Evolutionary conservation across 495 filamentous ascomycete species (phyloP).

Genomic region (Penicillium riverlandense): DNA sequence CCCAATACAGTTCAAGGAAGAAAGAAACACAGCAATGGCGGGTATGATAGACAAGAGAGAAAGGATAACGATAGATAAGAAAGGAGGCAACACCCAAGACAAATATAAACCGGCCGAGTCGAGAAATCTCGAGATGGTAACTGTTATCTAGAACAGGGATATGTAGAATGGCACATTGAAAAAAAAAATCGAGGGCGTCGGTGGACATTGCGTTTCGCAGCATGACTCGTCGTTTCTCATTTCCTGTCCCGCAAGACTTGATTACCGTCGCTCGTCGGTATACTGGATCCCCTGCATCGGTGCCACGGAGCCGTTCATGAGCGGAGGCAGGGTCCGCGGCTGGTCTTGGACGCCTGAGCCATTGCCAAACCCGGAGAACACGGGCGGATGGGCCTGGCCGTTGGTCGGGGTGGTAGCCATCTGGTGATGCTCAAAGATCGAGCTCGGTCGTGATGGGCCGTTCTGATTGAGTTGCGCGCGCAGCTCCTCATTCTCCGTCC

Average conservation of each 20-base stretch:
- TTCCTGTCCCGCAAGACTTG: conserved; percentile 1
- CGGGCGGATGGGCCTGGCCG: conserved; percentile 25
- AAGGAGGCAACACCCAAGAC: conserved; percentile 1
- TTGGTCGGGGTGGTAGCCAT: conserved; percentile 31
- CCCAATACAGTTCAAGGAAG: conserved; percentile 2
- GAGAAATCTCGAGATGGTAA: too few relatives aligned
- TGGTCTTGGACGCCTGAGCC: conserved; percentile 33
- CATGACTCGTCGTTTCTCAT: conserved; percentile 26
- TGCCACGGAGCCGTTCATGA: conserved; percentile 43
- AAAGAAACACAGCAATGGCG: conserved; percentile 8
- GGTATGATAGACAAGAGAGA: conserved; percentile 18
- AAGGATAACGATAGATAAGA: background rate
- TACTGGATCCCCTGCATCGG: conserved; percentile 54
- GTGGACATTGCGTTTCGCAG: conserved; percentile 9
- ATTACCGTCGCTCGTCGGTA: conserved; percentile 41
- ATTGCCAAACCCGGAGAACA: conserved; percentile 27
- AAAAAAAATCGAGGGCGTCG: conserved; percentile 6
- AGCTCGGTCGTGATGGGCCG: conserved; percentile 33
- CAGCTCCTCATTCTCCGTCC: conserved; percentile 43
- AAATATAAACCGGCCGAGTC: background rate
- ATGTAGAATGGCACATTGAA: conserved; percentile 13
- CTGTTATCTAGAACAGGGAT: conserved; percentile 15
- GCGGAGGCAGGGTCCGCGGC: conserved; percentile 44
- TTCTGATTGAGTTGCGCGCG: conserved; percentile 39
- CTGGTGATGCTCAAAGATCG: conserved; percentile 34